These are phyloP conservation scores for Sclerotinia nivalis DNA, from an alignment of 2,329 filamentous ascomycete species.

Conservation along the genomic window DNA sequence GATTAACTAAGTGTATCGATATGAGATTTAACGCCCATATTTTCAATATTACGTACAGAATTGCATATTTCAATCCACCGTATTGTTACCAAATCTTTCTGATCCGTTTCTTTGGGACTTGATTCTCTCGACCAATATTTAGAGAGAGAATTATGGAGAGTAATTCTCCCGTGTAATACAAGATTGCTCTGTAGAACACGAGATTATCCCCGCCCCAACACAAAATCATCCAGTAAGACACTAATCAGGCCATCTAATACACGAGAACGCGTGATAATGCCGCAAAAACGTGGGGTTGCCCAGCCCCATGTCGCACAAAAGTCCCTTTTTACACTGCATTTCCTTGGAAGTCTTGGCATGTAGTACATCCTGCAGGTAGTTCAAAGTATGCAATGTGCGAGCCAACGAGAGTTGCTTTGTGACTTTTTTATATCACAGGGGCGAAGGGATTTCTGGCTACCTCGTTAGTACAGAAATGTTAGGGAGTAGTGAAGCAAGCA, in stretches of 20 bases:
- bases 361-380: not conserved
- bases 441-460: not conserved
- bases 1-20: too few relatives aligned
- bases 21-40: too few relatives aligned
- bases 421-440: not conserved
- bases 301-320: not conserved
- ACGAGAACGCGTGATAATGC: not conserved
- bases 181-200: not conserved
- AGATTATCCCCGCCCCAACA: not conserved
- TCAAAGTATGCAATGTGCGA: not conserved
- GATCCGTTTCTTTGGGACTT: too few relatives aligned
- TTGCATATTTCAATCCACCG: too few relatives aligned
- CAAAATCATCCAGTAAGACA: not conserved
- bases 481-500: not conserved
- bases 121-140: too few relatives aligned
- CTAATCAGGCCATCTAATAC: not conserved
- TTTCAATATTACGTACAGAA: too few relatives aligned
- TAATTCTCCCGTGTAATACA: too few relatives aligned
- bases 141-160: too few relatives aligned
- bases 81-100: too few relatives aligned
- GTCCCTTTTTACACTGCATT: not conserved
- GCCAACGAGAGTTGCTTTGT: not conserved
- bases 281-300: not conserved
- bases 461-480: not conserved
- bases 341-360: not conserved